Evolutionary conservation across 1,284 basidiomycete genomes (phyloP), one percentile per base, ranked within the genome.

Genomic region (Paramarasmius palmivorus): DNA sequence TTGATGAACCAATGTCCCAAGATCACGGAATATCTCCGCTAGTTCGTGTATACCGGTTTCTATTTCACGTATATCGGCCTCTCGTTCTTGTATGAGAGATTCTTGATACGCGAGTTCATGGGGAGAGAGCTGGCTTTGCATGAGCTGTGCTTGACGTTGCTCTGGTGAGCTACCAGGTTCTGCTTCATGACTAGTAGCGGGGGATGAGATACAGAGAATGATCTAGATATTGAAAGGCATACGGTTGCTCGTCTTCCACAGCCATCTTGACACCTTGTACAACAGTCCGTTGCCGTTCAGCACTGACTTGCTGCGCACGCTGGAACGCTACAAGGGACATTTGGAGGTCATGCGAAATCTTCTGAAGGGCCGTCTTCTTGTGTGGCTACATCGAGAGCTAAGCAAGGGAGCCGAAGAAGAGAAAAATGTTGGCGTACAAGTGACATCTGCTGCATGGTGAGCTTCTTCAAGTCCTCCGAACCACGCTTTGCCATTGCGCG

Each of bases 81-180:
- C 96, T 17, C 97, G 91, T 68, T 98, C 96, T 54, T 92, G 91
- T 57, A 99, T 97, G 35, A 99, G 75, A 10, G 93, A 92, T 65
- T 99, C 96, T 68, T 99, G 97, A 69, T 96, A 96, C 35, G 94
- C 94, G 25, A 98, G 81, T 68, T 99, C 96, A 60, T 93, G 89
- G 0, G 92, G 88, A 0, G 92, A 88, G 48, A 95, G 74, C 69
- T 92, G 83, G 47, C 76, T 74, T 63, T 92, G 90, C 34, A 90
- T 66, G 1, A 88, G 70, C 63, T 88, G 89, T 2, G 83, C 84
- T 67, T 92, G 89, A 52, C 83, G 81, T 61, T 88, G 84, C 52
- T 78, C 73, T 29, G 77, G 76, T 7, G 73, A 69, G 54, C 56
- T 66, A 54, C 69, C 65, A 15, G 68, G 66, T 56, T 75, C 72